These are phyloP conservation scores for Peziza echinospora DNA, from an alignment of 495 filamentous ascomycete species.

Conservation along the genomic window DNA sequence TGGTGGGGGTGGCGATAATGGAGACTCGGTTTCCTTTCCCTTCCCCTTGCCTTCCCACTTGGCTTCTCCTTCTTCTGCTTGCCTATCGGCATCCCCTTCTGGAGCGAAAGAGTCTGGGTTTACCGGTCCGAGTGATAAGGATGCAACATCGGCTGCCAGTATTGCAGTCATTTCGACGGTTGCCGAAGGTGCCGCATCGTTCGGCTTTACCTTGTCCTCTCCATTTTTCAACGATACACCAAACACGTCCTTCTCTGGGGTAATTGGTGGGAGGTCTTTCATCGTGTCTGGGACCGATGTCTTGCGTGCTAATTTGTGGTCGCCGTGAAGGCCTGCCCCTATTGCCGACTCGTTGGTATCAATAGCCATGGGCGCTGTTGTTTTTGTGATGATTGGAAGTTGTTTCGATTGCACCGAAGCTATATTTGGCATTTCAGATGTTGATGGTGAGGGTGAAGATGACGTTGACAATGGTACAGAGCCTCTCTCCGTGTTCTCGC, in stretches of 20 bases:
- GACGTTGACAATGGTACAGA: background rate
- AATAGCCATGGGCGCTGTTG: background rate
- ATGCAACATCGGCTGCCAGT: background rate
- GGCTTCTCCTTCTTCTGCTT: constrained; percentile 3
- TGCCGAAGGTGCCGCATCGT: background rate
- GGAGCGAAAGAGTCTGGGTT: constrained; percentile 4
- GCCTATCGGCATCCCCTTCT: background rate
- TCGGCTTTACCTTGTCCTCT: background rate
- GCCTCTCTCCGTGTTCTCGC: background rate
- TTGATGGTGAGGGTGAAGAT: background rate
- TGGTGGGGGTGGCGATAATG: constrained; percentile 5
- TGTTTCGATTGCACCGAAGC: background rate
- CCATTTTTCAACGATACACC: background rate
- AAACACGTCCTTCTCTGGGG: background rate
- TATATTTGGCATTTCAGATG: background rate
- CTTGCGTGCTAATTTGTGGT: background rate
- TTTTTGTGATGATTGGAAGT: background rate
- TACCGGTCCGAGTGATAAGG: constrained; percentile 1
- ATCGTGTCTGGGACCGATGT: background rate
- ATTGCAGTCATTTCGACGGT: background rate
- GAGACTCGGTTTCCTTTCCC: constrained; percentile 2
- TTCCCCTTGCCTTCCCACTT: constrained; percentile 7
- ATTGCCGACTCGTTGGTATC: background rate
- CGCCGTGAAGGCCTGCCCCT: background rate
- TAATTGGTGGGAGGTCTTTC: background rate